These are phyloP conservation scores for Rhizophora apiculata DNA, from an alignment of 345 rosid species.

Conservation along the genomic window DNA sequence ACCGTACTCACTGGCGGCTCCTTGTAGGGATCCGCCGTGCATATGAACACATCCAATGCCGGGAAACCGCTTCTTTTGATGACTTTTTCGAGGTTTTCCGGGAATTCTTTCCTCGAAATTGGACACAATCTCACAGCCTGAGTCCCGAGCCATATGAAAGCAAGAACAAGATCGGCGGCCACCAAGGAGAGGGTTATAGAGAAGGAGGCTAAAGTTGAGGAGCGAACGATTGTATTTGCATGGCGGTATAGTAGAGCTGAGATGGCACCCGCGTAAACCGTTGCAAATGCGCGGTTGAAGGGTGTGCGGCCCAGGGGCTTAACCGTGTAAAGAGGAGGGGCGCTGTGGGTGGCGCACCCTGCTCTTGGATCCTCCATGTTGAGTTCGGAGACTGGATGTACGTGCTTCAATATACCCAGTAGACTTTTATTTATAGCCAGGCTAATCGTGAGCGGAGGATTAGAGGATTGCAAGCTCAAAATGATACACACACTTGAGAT, in stretches of 20 bases:
- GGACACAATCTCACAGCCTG: conserved; percentile 44
- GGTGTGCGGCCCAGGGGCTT: conserved; percentile 34
- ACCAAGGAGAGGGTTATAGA: conserved; percentile 27
- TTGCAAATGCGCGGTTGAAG: conserved; percentile 49
- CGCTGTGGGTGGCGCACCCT: too few relatives aligned
- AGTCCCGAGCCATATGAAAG: conserved; percentile 57
- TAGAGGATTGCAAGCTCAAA: too few relatives aligned
- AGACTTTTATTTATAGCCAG: too few relatives aligned
- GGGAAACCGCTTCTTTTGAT: conserved; percentile 40
- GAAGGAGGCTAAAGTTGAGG: conserved; percentile 17
- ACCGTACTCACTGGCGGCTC: conserved; percentile 75
- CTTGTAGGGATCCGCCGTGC: conserved; percentile 90
- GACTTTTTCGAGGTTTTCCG: conserved; percentile 36
- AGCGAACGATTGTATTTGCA: conserved; percentile 31
- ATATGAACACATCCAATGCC: conserved; percentile 61
- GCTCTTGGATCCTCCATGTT: too few relatives aligned
- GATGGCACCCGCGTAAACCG: conserved; percentile 47
- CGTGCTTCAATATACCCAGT: too few relatives aligned
- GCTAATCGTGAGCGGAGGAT: too few relatives aligned
- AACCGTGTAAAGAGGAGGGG: conserved; percentile 35
- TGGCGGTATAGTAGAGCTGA: conserved; percentile 49
- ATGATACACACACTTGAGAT: too few relatives aligned
- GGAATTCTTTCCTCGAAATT: conserved; percentile 42
- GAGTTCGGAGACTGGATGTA: too few relatives aligned
- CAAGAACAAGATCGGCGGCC: conserved; percentile 52